A percentile compares a stretch with the other conserved stretches of the same genome.
Evolutionary conservation across 2,329 filamentous ascomycete genomes (phyloP).

Genomic region (Fusarium sarcochroum): DNA sequence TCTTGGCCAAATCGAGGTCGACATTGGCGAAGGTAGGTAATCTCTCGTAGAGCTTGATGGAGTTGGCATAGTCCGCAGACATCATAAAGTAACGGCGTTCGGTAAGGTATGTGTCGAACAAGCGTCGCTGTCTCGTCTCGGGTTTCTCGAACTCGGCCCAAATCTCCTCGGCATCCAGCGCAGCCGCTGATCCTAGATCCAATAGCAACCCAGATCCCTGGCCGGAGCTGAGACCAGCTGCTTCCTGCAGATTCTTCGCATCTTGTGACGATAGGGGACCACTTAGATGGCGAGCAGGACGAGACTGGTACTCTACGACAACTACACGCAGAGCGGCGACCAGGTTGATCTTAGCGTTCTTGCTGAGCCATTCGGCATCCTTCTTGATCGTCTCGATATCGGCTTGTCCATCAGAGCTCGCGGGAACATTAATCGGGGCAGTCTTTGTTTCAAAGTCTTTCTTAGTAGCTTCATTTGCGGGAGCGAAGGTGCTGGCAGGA

Average conservation of each 20-base stretch:
- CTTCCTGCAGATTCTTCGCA: constrained; percentile 80
- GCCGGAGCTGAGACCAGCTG: constrained; percentile 74
- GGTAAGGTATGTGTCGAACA: constrained; percentile 78
- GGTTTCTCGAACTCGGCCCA: constrained; percentile 73
- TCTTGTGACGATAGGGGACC: constrained; percentile 83
- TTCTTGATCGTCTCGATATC: constrained; percentile 85
- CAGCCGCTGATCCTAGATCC: constrained; percentile 62
- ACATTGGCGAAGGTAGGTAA: constrained; percentile 54
- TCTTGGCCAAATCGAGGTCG: constrained; percentile 47
- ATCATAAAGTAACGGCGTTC: constrained; percentile 79
- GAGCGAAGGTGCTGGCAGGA: constrained; percentile 77
- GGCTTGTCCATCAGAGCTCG: constrained; percentile 75
- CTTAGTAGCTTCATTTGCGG: constrained; percentile 73
- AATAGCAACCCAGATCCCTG: constrained; percentile 70
- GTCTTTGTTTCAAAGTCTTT: constrained; percentile 86
- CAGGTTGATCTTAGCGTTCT: constrained; percentile 82
- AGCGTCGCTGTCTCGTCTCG: constrained; percentile 73
- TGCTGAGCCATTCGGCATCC: constrained; percentile 89
- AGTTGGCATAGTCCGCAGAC: constrained; percentile 69
- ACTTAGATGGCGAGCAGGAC: constrained; percentile 79
- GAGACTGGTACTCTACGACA: constrained; percentile 86
- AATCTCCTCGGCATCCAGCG: constrained; percentile 67
- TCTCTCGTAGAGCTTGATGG: constrained; percentile 60
- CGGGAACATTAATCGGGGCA: constrained; percentile 86
- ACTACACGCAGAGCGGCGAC: constrained; percentile 84